A percentile compares a stretch with the other conserved stretches of the same genome.
Evolutionary conservation across 768 basidiomycete genomes (phyloP).

Genomic region (Cystobasidium tubakii): DNA sequence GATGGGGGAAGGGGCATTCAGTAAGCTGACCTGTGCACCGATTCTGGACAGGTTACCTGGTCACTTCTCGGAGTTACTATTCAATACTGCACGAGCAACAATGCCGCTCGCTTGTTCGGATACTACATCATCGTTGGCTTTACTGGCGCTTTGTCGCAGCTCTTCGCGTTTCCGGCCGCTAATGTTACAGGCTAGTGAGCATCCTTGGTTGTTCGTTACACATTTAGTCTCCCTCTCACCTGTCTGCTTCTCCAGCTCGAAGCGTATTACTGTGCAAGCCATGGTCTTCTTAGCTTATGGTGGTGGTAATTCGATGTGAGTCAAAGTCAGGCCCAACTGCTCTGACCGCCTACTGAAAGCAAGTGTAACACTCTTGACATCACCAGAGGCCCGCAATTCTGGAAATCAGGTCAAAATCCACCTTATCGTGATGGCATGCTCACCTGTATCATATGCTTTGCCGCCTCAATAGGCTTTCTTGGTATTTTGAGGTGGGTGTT

Average conservation of each 20-base stretch:
- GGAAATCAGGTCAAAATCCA: constrained; percentile 19
- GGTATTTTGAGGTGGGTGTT: constrained; percentile 2
- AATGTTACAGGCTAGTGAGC: constrained; percentile 34
- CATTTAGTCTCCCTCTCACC: background rate
- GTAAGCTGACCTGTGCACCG: background rate
- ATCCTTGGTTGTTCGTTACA: no score
- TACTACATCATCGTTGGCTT: constrained; percentile 33
- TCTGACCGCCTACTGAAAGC: no score
- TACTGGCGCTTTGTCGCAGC: constrained; percentile 8
- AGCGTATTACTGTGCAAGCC: constrained; percentile 32
- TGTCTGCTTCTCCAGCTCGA: constrained; percentile 7
- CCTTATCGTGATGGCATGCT: constrained; percentile 32
- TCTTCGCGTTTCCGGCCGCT: constrained; percentile 19
- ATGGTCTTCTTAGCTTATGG: constrained; percentile 35
- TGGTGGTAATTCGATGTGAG: constrained; percentile 29
- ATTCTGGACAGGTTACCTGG: constrained; percentile 11
- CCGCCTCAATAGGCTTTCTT: constrained; percentile 9
- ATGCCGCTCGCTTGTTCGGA: constrained; percentile 31
- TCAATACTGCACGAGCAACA: constrained; percentile 26
- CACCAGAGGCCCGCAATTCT: constrained; percentile 32
- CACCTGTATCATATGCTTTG: constrained; percentile 29
- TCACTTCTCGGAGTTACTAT: constrained; percentile 19
- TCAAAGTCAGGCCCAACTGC: background rate
- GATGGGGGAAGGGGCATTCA: no score
- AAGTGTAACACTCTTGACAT: no score